These are phyloP conservation scores for Passalora sequoiae DNA, from an alignment of 2,329 filamentous ascomycete genomes.

Conservation along the genomic window DNA sequence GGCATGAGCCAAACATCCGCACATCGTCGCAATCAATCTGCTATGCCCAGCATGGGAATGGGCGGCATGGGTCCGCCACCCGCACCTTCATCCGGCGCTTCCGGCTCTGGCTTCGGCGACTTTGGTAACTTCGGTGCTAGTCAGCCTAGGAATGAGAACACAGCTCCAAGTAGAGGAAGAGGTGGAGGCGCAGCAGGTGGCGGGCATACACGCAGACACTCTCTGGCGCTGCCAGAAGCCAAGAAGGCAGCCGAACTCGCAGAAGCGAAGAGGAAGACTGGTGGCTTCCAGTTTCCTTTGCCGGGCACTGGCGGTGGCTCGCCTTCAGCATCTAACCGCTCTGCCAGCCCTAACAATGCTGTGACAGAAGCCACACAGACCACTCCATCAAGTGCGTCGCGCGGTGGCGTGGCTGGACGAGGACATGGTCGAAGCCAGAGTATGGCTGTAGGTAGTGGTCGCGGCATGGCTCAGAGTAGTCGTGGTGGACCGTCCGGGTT, in stretches of 20 bases:
- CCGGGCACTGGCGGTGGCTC: slow-evolving; percentile 57
- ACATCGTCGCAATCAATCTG: slow-evolving; percentile 97
- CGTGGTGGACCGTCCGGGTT: slow-evolving; percentile 65
- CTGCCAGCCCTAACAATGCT: slow-evolving; percentile 52
- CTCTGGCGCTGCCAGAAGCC: slow-evolving; percentile 86
- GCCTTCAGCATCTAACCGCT: slow-evolving; percentile 46
- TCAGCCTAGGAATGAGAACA: slow-evolving; percentile 57
- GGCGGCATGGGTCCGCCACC: slow-evolving; percentile 71
- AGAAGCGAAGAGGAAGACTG: slow-evolving; percentile 92
- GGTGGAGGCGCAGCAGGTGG: slow-evolving; percentile 62
- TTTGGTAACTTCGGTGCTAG: slow-evolving; percentile 51
- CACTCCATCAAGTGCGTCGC: slow-evolving; percentile 25
- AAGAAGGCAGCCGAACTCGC: slow-evolving; percentile 96
- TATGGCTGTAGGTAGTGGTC: slow-evolving; percentile 69
- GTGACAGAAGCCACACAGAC: slow-evolving; percentile 16
- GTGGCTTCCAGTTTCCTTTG: slow-evolving; percentile 88
- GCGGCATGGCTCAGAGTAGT: slow-evolving; percentile 55
- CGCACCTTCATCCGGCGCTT: slow-evolving; percentile 81
- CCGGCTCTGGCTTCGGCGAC: slow-evolving; percentile 72
- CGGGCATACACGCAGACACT: slow-evolving; percentile 91
- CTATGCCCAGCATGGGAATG: slow-evolving; percentile 86
- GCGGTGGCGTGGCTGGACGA: slow-evolving; percentile 37
- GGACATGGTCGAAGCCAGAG: slow-evolving; percentile 74
- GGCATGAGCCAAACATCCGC: slow-evolving; percentile 71
- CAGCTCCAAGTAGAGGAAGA: slow-evolving; percentile 62